phyloP scores from a whole-genome alignment of 805 yeast species.

The Sugiyamaella mastotermitis region DNA sequence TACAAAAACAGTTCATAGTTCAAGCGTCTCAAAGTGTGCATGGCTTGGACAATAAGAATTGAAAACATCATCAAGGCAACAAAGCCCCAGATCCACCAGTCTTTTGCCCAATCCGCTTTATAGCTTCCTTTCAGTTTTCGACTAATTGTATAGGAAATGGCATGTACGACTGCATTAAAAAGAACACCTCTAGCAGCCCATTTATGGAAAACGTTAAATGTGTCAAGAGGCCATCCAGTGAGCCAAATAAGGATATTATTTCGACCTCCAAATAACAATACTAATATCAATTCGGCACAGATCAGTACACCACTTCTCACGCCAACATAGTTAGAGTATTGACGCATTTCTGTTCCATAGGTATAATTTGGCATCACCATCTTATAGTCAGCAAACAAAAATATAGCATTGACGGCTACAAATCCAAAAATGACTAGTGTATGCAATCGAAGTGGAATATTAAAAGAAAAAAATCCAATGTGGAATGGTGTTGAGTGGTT shows the following conservation, averaged over 20 bases:
- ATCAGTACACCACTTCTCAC: slow-evolving; percentile 41
- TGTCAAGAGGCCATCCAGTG: slow-evolving; percentile 56
- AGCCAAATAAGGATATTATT: slow-evolving; percentile 59
- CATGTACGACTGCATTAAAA: slow-evolving; percentile 48
- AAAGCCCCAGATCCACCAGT: slow-evolving; percentile 33
- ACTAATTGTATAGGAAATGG: slow-evolving; percentile 41
- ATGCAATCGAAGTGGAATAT: slow-evolving; percentile 21
- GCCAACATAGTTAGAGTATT: slow-evolving; percentile 32
- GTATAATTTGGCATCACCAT: slow-evolving; percentile 6
- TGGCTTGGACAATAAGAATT: slow-evolving; percentile 42
- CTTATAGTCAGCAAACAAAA: slow-evolving; percentile 20
- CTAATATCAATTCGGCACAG: slow-evolving; percentile 38
- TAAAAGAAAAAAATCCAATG: slow-evolving; percentile 15
- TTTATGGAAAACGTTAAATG: slow-evolving; percentile 56
- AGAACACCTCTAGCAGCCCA: slow-evolving; percentile 55
- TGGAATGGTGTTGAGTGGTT: slow-evolving; percentile 32
- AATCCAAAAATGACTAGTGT: slow-evolving; percentile 30
- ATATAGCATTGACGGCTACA: slow-evolving; percentile 25
- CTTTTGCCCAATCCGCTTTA: neutral
- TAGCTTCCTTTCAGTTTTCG: slow-evolving; percentile 27
- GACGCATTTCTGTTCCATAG: slow-evolving; percentile 11
- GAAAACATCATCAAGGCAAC: slow-evolving; percentile 38
- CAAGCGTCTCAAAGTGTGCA: slow-evolving; percentile 44
- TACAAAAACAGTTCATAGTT: slow-evolving; percentile 55
- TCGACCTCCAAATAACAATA: slow-evolving; percentile 59